Base-by-base conservation (phyloP, 108 stramenopile species). In the Cyclotella kingstonii region DNA sequence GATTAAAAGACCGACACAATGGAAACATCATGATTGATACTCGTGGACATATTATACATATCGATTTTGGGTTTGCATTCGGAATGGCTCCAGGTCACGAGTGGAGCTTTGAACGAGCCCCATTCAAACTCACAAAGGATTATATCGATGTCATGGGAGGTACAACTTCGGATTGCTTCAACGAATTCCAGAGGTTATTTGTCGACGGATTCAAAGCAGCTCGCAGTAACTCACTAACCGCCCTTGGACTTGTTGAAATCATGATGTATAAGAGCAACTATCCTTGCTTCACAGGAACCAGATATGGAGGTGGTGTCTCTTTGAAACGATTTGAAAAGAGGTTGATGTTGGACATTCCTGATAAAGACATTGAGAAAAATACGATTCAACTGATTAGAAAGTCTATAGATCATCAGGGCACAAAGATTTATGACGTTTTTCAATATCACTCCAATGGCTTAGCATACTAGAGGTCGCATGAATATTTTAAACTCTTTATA, bases 31-130 rank as follows among this genome's bases (percentile, higher is more conserved):
- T 99, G 96, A 93, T 99, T 41, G 96, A 98, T 51, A 86, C 78
- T 15, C 71, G 80, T 23, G 99, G 99, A 6, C 96, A 88, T 58
- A 43, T 99, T 29, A 93, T 98, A 53, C 94, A 96, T 80, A 99
- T 99, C 61, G 99, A 99, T 68, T 99, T 98, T 77, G 99, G 99
- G 36, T 99, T 99, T 73, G 96, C 97, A 10, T 85, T 99, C 67
- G 98, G 98, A 44, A 94, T 94, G 89, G 94, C 92, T 12, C 95
- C 96, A 2, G 98, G 96, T 35, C 93, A 96, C 53, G 94, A 91
- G 53, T 98, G 96, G 68, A 85, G 81, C 36, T 80, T 98, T 70
- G 99, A 99, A 70, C 82, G 93, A 36, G 98, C 99, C 23, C 94
- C 98, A 8, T 99, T 98, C 80, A 99, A 99, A 79, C 79, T 97